A percentile compares a stretch with the other conserved stretches of the same genome.
phyloP scores from a whole-genome alignment of 179 eudicot species.

The Beta lomatogona region DNA sequence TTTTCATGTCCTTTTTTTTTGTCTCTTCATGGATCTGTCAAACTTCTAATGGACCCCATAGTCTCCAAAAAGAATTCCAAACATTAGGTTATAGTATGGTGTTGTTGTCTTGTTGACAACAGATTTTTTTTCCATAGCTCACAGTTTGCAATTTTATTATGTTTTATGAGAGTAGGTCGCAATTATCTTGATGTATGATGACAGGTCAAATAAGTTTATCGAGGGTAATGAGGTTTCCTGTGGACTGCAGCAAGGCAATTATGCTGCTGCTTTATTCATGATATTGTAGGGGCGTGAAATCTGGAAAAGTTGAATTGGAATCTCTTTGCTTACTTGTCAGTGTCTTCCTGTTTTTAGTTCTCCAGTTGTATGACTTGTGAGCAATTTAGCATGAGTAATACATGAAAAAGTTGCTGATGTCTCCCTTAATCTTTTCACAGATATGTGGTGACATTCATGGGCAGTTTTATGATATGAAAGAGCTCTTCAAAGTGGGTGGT shows the following conservation, averaged over 20 bases:
- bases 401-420: background rate
- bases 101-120: background rate
- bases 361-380: slow-evolving; percentile 3
- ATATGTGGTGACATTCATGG: slow-evolving; percentile 99
- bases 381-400: background rate
- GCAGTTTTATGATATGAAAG: slow-evolving; percentile 95
- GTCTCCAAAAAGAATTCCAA: background rate
- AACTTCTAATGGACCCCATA: background rate
- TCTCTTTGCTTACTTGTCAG: background rate
- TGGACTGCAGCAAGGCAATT: background rate
- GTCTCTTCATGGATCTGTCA: background rate
- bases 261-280: background rate
- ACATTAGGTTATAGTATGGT: background rate
- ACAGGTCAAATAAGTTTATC: background rate
- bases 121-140: background rate
- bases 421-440: slow-evolving; percentile 36
- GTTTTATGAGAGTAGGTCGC: background rate
- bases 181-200: background rate
- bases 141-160: background rate
- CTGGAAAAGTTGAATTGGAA: background rate
- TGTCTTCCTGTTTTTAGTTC: background rate
- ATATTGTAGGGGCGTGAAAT: background rate
- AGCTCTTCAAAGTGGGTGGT: slow-evolving; percentile 93
- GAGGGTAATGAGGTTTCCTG: background rate
- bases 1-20: background rate